Percentiles rank a stretch among this genome's conserved stretches.
These are phyloP conservation scores for Russula foetens DNA, from an alignment of 768 basidiomycete genomes.

Conservation along the genomic window DNA sequence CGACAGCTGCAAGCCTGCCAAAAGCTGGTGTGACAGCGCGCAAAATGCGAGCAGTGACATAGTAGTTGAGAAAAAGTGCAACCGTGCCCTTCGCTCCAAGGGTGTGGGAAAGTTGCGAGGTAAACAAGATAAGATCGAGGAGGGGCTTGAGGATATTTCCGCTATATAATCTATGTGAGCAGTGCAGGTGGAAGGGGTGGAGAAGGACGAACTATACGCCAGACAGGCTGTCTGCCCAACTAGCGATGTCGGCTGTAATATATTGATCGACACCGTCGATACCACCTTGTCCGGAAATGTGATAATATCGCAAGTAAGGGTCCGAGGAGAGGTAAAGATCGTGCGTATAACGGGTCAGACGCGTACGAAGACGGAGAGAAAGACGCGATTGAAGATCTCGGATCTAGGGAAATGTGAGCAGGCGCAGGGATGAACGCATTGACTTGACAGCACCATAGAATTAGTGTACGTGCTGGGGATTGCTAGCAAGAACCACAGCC, in stretches of 20 bases:
- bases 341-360: slow-evolving; percentile 83
- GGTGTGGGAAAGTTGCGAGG: slow-evolving; percentile 79
- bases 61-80: slow-evolving; percentile 77
- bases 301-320: slow-evolving; percentile 66
- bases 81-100: slow-evolving; percentile 80
- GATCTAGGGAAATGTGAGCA: slow-evolving; percentile 41
- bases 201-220: slow-evolving; percentile 71
- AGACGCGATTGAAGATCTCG: slow-evolving; percentile 84
- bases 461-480: slow-evolving; percentile 95
- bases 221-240: slow-evolving; percentile 80
- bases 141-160: slow-evolving; percentile 92
- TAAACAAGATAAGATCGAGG: slow-evolving; percentile 86
- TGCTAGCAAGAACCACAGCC: slow-evolving; percentile 83
- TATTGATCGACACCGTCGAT: slow-evolving; percentile 81
- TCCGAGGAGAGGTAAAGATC: slow-evolving; percentile 82
- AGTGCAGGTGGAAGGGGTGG: background rate
- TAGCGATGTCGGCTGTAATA: slow-evolving; percentile 85
- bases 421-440: background rate
- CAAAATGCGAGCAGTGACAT: slow-evolving; percentile 75
- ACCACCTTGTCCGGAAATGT: slow-evolving; percentile 29
- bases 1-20: slow-evolving; percentile 79
- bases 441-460: slow-evolving; percentile 54
- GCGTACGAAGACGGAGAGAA: slow-evolving; percentile 72
- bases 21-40: slow-evolving; percentile 88
- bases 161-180: slow-evolving; percentile 31